Evolutionary conservation across 1,139 yeast genomes (phyloP), one percentile per base, ranked within the genome.

Genomic region (Yamadazyma spencermartinsiae): DNA sequence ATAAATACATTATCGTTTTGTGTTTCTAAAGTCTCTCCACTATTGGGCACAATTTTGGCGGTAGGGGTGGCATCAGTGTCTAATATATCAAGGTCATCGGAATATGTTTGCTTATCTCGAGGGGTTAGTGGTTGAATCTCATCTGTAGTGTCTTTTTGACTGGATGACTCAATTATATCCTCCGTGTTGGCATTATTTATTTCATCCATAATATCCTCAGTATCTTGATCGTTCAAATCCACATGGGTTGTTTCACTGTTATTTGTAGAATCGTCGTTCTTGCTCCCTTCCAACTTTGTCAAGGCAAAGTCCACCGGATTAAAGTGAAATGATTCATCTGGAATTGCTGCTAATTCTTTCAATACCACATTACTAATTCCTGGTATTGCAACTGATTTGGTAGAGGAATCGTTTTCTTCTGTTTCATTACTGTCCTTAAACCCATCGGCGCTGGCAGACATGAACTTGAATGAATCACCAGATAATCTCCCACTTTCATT

Each of bases 291-390:
- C 21, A 89, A 65, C 57, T 86, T 87, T 56, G 72, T 70, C 44
- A 89, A 67, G 0, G 97, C 92, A 38, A 80, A 78, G 40, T 74
- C 76, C n/a, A 89, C 69, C 0, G 96, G 96, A 33, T 58, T 60
- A 20, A 77, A 82, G 28, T 73, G 78, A 33, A 76, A 67, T 1
- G 82, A 68, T 42, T 83, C 90, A 55, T 88, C 96, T 0, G 96
- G 90, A 34, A 88, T 81, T 2, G 84, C 83, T 1, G 92, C 90
- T 38, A 86, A 69, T 51, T 82, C 87, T 35, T 80, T 82, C 36
- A 85, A 75, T 2, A 80, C 83, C 38, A 70, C 70, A 38, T 72
- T 73, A 41, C 84, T 77, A 34, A 82, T 76, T 3, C 88, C 89
- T 0, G 86, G 84, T 42, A 78, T 79, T 5, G 65, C 76, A 39